These are phyloP conservation scores for Hericium coralloides DNA, from an alignment of 768 basidiomycete genomes.

Conservation along the genomic window DNA sequence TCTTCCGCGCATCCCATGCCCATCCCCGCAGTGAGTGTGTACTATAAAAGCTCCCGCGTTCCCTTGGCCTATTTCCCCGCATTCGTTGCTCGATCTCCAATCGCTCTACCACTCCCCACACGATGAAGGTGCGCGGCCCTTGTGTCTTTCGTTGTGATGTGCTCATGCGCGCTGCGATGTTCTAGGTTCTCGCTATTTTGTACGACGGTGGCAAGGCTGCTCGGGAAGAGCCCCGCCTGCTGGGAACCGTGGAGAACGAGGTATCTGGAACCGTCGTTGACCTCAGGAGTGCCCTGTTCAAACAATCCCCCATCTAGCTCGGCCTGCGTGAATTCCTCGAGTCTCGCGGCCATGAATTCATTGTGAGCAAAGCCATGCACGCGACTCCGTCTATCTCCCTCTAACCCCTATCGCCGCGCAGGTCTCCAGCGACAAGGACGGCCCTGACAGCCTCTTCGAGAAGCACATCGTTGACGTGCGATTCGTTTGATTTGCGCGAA, in stretches of 20 bases:
- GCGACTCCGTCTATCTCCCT: background rate
- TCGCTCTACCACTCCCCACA: background rate
- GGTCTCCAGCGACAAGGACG: constrained; percentile 82
- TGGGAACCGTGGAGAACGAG: constrained; percentile 72
- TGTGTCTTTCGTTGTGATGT: too few species aligned
- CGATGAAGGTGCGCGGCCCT: background rate
- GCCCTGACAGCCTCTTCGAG: constrained; percentile 33
- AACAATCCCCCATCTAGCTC: constrained; percentile 33
- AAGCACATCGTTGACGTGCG: constrained; percentile 74
- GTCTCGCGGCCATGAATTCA: constrained; percentile 63
- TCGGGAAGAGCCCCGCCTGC: constrained; percentile 51
- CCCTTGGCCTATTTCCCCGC: background rate
- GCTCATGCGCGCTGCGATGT: too few species aligned
- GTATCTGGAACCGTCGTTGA: constrained; percentile 19
- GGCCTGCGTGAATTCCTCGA: constrained; percentile 64
- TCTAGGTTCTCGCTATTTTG: constrained; percentile 55
- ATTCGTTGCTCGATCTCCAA: background rate
- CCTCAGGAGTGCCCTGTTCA: background rate
- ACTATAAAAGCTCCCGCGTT: background rate
- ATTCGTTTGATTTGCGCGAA: constrained; percentile 8
- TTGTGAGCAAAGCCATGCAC: constrained; percentile 33
- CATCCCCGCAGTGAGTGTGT: background rate
- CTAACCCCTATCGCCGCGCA: constrained; percentile 16
- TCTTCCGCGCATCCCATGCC: background rate
- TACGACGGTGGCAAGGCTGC: constrained; percentile 56